Percentiles rank a stretch among this genome's conserved stretches.
These are phyloP conservation scores for Sugiyamaella paludigena DNA, from an alignment of 1,139 yeast genomes.

Conservation along the genomic window DNA sequence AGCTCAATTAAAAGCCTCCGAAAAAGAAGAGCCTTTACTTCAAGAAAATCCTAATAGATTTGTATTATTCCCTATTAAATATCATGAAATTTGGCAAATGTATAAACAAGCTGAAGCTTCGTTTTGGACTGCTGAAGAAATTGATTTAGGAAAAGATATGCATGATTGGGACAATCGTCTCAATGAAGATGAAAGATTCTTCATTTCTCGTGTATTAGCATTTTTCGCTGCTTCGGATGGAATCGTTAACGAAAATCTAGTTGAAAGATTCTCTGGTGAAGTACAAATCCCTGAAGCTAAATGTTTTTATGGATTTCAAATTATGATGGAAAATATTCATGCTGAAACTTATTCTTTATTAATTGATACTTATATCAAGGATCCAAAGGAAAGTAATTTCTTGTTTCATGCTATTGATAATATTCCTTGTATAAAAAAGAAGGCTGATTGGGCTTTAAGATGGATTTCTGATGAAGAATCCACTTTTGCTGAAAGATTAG, in stretches of 20 bases:
- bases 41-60: slow-evolving; percentile 85
- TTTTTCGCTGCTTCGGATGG: slow-evolving; percentile 98
- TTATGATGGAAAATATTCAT: slow-evolving; percentile 99
- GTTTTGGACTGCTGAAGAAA: slow-evolving; percentile 99
- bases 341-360: slow-evolving; percentile 94
- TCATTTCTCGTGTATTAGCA: slow-evolving; percentile 90
- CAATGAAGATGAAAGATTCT: slow-evolving; percentile 86
- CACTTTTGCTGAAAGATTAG: slow-evolving; percentile 89
- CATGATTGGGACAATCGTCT: slow-evolving; percentile 85
- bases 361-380: slow-evolving; percentile 92
- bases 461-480: slow-evolving; percentile 91
- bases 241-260: slow-evolving; percentile 93
- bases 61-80: slow-evolving; percentile 94
- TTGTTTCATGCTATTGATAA: slow-evolving; percentile 92
- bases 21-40: slow-evolving; percentile 86
- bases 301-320: slow-evolving; percentile 98
- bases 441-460: slow-evolving; percentile 97
- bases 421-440: slow-evolving; percentile 90
- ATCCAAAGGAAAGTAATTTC: slow-evolving; percentile 84
- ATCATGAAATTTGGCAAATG: slow-evolving; percentile 98
- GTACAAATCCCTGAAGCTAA: slow-evolving; percentile 97
- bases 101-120: slow-evolving; percentile 99
- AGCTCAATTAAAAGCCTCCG: slow-evolving; percentile 59
- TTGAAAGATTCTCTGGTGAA: slow-evolving; percentile 95
- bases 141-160: slow-evolving; percentile 87